Evolutionary conservation across 1,284 basidiomycete genomes (phyloP), one percentile per base, ranked within the genome.

Genomic region (Malassezia restricta): DNA sequence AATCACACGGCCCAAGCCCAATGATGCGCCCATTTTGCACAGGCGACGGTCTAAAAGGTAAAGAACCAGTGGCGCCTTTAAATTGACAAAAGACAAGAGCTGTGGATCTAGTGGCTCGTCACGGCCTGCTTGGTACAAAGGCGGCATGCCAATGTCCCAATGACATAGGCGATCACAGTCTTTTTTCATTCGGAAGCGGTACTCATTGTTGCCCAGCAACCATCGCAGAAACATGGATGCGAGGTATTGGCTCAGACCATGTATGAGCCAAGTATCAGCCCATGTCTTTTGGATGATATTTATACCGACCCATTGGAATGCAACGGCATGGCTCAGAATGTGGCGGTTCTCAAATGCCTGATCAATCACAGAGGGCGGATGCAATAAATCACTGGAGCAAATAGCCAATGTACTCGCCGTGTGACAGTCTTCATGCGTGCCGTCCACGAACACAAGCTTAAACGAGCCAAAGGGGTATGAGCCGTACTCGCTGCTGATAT

Each of bases 251-350:
- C 87, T 84, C 27, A 99, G 77, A 2, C 92, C 94, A 62, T 92
- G 87, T 58, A 92, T 83, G 14, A 99, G 81, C 94, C 94, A 99
- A 6, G 84, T 82, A 75, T 98, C 94, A 8, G 89, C 86, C 80
- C 87, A 87, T n/a, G 84, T 82, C 75, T 88, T 88, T 50, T 86
- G 90, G 52, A 92, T 83, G 64, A 99, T 89, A 74, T 96, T 94
- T 75, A 99, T 84, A 17, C 94, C 92, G 49, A 89, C 80, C 94
- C 94, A 98, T 75, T 99, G 94, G 63, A 83, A 88, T 6, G 90
- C 90, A 37, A 98, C 62, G 30, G 68, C 62, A 68, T 96, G 87
- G 28, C 84, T 81, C 39, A 98, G 79, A 14, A 82, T 78, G 56
- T 92, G 88, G 14, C 91, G 80, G 1, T 90, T 86, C 70, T 95